These are phyloP conservation scores for Arthrobotrys sphaeroides DNA, from an alignment of 2,329 filamentous ascomycete genomes.

Conservation along the genomic window DNA sequence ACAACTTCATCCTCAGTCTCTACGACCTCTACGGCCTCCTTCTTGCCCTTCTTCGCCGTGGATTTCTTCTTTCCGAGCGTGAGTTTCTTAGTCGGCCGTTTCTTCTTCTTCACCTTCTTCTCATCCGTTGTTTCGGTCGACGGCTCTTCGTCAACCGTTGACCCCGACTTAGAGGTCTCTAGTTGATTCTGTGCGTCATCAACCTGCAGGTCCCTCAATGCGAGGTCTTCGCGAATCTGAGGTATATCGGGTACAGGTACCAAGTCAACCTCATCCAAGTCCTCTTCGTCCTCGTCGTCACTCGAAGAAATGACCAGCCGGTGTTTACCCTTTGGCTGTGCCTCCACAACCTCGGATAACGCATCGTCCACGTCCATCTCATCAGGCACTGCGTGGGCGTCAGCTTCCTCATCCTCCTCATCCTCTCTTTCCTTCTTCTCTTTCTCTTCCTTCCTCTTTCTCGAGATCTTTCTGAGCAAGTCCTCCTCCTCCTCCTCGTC, in stretches of 20 bases:
- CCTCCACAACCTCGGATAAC: conserved; percentile 64
- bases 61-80: conserved; percentile 67
- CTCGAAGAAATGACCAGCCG: conserved; percentile 59
- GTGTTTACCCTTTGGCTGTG: conserved; percentile 32
- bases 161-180: conserved; percentile 53
- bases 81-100: conserved; percentile 63
- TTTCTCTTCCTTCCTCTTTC: conserved; percentile 38
- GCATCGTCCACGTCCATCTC: conserved; percentile 71
- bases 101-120: conserved; percentile 55
- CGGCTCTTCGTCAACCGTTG: conserved; percentile 65
- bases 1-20: conserved; percentile 63
- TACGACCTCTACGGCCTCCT: conserved; percentile 58
- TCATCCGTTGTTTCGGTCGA: conserved; percentile 55
- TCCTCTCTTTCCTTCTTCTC: conserved; percentile 37
- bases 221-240: conserved; percentile 33
- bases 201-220: conserved; percentile 38
- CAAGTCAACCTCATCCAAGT: conserved; percentile 57
- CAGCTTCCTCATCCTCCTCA: neutral
- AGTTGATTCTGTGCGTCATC: conserved; percentile 29
- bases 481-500: conserved; percentile 57
- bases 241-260: conserved; percentile 49
- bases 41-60: conserved; percentile 55
- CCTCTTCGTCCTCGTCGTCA: conserved; percentile 57
- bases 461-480: conserved; percentile 27
- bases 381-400: conserved; percentile 15